phyloP scores from a whole-genome alignment of 345 rosid species.

The Microthlaspi erraticum region DNA sequence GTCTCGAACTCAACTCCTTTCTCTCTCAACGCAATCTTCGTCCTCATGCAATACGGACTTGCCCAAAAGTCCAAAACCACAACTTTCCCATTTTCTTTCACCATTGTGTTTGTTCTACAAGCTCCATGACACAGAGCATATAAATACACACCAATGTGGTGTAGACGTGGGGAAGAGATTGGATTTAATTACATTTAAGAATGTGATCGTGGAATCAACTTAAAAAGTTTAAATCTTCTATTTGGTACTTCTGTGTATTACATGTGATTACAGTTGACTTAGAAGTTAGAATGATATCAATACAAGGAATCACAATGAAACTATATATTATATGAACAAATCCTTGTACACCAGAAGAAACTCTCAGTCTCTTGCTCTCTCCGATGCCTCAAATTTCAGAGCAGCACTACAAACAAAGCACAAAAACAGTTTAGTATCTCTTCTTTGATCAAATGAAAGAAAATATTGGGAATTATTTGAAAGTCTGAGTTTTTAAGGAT shows the following conservation, averaged over 20 bases:
- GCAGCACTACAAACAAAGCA: conserved; percentile 48
- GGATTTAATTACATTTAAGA: conserved; percentile 17
- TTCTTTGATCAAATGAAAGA: conserved; percentile 2
- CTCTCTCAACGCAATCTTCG: conserved; percentile 45
- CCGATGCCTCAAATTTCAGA: conserved; percentile 39
- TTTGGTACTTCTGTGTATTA: conserved; percentile 21
- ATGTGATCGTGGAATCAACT: conserved; percentile 43
- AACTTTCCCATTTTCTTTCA: conserved; percentile 39
- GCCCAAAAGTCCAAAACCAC: conserved; percentile 47
- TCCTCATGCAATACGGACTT: conserved; percentile 48
- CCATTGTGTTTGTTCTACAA: conserved; percentile 36
- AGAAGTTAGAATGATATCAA: conserved; percentile 25
- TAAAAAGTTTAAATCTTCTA: conserved; percentile 33
- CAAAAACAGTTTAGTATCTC: background rate
- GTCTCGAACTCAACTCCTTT: conserved; percentile 42
- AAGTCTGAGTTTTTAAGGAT: background rate
- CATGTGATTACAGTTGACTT: conserved; percentile 34
- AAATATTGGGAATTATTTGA: too few relatives aligned
- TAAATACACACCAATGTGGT: conserved; percentile 11
- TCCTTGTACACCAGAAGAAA: conserved; percentile 29
- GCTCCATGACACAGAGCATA: conserved; percentile 18
- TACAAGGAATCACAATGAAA: conserved; percentile 11
- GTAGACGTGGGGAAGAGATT: conserved; percentile 35
- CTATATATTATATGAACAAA: conserved; percentile 15
- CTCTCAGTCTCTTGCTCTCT: conserved; percentile 39